A percentile compares a stretch with the other conserved stretches of the same genome.
Evolutionary conservation across 169 alveolate genomes (phyloP).

Genomic region (Theileria equi): DNA sequence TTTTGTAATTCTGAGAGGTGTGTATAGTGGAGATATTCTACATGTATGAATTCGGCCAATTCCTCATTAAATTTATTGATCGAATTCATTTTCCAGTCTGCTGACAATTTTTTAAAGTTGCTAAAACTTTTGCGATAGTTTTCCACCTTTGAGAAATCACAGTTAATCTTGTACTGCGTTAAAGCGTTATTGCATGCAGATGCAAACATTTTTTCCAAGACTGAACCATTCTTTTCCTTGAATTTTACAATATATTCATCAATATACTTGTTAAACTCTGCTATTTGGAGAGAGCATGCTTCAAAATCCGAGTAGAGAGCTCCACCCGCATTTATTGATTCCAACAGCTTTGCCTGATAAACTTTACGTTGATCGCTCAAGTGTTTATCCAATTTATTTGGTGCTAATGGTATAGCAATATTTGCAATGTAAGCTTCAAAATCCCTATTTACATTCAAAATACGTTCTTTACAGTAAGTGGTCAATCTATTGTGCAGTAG

Average conservation of each 20-base stretch:
- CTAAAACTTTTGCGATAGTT: constrained; percentile 10
- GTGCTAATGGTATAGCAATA: not conserved
- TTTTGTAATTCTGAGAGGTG: constrained; percentile 5
- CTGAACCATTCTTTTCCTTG: constrained; percentile 10
- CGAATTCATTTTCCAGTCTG: constrained; percentile 1
- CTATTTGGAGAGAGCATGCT: not conserved
- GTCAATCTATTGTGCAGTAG: not conserved
- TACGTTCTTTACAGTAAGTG: not conserved
- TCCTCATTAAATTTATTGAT: constrained; percentile 4
- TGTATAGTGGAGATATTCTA: constrained; percentile 5
- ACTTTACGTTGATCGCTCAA: not conserved
- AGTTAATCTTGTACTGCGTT: not conserved
- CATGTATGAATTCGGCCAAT: constrained; percentile 41
- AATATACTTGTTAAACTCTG: not conserved
- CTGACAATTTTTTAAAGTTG: not conserved
- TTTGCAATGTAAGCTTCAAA: not conserved
- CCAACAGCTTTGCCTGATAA: not conserved
- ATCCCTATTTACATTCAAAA: not conserved
- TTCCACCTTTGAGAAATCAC: constrained; percentile 29
- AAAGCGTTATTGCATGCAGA: constrained; percentile 4
- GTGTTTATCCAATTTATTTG: not conserved
- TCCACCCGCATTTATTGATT: not conserved
- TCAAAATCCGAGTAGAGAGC: not conserved
- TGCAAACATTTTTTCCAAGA: constrained; percentile 6
- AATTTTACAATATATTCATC: constrained; percentile 7